Percentiles rank a stretch among this genome's conserved stretches.
Evolutionary conservation across 345 rosid species (phyloP).

Genomic region (Salix exigua): DNA sequence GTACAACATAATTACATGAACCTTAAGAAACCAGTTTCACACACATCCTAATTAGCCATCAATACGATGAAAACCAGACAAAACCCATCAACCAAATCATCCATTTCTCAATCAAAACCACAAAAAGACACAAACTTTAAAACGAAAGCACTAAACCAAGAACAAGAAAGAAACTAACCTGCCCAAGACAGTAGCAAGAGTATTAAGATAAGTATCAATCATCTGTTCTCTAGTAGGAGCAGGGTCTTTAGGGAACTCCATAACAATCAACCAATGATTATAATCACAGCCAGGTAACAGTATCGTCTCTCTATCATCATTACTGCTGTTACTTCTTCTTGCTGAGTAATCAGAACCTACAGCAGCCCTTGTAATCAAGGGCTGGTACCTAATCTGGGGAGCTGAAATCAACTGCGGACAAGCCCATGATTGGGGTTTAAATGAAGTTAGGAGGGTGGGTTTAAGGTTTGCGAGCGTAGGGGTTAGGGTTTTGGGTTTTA

Average conservation of each 20-base stretch:
- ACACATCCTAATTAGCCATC: too few relatives aligned
- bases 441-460: conserved; percentile 24
- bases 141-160: not conserved
- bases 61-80: too few relatives aligned
- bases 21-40: too few relatives aligned
- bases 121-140: not conserved
- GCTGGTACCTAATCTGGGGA: not conserved
- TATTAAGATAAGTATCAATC: conserved; percentile 88
- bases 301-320: conserved; percentile 80
- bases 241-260: conserved; percentile 97
- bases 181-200: conserved; percentile 84
- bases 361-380: conserved; percentile 30
- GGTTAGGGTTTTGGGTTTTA: conserved; percentile 9
- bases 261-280: conserved; percentile 94
- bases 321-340: conserved; percentile 53
- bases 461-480: conserved; percentile 37
- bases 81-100: not conserved
- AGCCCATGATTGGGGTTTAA: conserved; percentile 1
- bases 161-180: conserved; percentile 34
- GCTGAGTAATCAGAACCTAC: conserved; percentile 61
- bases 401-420: conserved; percentile 9
- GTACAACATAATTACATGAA: too few relatives aligned
- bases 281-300: conserved; percentile 93
- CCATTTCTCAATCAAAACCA: too few relatives aligned
- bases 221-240: conserved; percentile 89